phyloP scores from a whole-genome alignment of 257 asterid species.

The Lycium ferocissimum region DNA sequence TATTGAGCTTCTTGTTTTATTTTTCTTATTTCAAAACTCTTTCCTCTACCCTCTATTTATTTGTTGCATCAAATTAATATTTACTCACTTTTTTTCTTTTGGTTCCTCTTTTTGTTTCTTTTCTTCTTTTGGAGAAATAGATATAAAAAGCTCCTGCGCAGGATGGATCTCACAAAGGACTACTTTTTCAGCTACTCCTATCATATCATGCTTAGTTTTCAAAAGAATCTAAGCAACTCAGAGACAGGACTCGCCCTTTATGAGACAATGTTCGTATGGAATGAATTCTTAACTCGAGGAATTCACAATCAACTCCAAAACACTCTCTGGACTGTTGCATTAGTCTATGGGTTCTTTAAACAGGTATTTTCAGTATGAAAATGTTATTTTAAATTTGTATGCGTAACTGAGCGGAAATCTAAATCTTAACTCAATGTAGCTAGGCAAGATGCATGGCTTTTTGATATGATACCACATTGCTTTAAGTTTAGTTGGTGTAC shows the following conservation, averaged over 20 bases:
- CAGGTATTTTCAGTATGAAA: conserved; percentile 59
- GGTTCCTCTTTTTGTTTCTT: conserved; percentile 35
- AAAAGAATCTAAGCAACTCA: conserved; percentile 77
- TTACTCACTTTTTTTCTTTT: conserved; percentile 45
- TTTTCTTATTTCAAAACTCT: conserved; percentile 32
- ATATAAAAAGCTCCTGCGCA: conserved; percentile 87
- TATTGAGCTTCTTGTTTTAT: conserved; percentile 36
- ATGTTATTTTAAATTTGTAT: not conserved
- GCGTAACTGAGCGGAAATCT: not conserved
- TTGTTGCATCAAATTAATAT: conserved; percentile 14
- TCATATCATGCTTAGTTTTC: conserved; percentile 87
- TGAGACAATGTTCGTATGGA: conserved; percentile 96
- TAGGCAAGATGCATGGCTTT: not conserved
- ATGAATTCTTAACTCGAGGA: conserved; percentile 86
- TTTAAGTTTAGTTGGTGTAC: not conserved
- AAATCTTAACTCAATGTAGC: not conserved
- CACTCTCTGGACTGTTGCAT: conserved; percentile 85
- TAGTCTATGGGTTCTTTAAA: conserved; percentile 90
- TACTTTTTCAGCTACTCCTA: conserved; percentile 98
- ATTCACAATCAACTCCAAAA: conserved; percentile 82
- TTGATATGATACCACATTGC: conserved; percentile 16
- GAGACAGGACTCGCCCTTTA: conserved; percentile 58
- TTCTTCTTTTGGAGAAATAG: conserved; percentile 58
- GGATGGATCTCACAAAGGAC: conserved; percentile 94
- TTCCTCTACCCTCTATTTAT: not conserved